phyloP scores from a whole-genome alignment of 495 filamentous ascomycete genomes.

The Annulohypoxylon moriforme region DNA sequence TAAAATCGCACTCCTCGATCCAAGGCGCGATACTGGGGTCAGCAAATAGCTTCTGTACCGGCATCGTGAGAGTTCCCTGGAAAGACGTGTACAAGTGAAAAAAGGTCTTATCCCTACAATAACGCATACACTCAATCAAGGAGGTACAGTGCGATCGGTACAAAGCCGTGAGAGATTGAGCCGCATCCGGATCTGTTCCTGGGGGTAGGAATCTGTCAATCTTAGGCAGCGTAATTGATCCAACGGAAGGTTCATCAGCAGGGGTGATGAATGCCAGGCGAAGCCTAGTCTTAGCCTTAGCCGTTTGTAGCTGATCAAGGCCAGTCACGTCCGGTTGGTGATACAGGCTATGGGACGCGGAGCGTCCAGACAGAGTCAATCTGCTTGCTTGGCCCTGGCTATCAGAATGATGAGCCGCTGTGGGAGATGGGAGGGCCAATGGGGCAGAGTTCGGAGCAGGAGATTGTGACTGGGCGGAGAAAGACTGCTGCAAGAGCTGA shows the following conservation, averaged over 20 bases:
- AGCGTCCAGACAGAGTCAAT: not conserved
- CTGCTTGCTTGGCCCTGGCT: slow-evolving; percentile 14
- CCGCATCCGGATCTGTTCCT: slow-evolving; percentile 83
- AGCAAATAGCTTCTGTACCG: slow-evolving; percentile 92
- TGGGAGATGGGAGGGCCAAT: slow-evolving; percentile 76
- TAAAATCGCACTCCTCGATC: slow-evolving; percentile 94
- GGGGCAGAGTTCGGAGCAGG: slow-evolving; percentile 60
- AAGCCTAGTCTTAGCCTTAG: slow-evolving; percentile 68
- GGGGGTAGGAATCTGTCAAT: slow-evolving; percentile 79
- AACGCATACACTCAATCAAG: slow-evolving; percentile 92
- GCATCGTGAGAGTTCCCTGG: slow-evolving; percentile 93
- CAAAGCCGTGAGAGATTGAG: slow-evolving; percentile 81
- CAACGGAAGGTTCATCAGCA: slow-evolving; percentile 64
- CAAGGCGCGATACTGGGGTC: slow-evolving; percentile 85
- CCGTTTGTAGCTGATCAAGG: slow-evolving; percentile 58
- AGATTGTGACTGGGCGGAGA: slow-evolving; percentile 43
- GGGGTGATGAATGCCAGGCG: slow-evolving; percentile 73
- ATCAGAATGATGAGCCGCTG: slow-evolving; percentile 49
- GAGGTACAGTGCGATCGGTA: slow-evolving; percentile 96
- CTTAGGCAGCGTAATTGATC: slow-evolving; percentile 78
- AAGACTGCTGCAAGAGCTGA: slow-evolving; percentile 56
- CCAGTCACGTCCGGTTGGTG: slow-evolving; percentile 60
- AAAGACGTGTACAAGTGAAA: slow-evolving; percentile 96
- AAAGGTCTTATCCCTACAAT: slow-evolving; percentile 93
- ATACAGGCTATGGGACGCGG: slow-evolving; percentile 59